These are phyloP conservation scores for Daldinia loculata DNA, from an alignment of 495 filamentous ascomycete species.

Conservation along the genomic window DNA sequence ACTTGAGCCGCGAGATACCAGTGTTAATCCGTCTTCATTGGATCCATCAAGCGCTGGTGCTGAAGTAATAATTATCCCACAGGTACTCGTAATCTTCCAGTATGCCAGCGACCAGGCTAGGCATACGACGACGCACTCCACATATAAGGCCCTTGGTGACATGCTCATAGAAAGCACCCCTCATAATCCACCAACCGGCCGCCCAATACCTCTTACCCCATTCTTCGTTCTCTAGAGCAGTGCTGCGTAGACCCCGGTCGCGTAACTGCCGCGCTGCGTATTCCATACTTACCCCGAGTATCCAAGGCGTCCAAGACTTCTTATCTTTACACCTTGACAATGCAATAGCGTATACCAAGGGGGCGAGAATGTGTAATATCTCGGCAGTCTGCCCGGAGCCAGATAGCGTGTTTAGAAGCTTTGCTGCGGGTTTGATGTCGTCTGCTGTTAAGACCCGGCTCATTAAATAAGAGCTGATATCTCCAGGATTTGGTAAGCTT, in stretches of 20 bases:
- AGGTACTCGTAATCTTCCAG: constrained; percentile 96
- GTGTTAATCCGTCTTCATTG: constrained; percentile 16
- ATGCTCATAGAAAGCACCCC: constrained; percentile 95
- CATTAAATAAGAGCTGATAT: constrained; percentile 85
- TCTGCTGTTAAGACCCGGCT: constrained; percentile 93
- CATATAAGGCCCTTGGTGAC: constrained; percentile 81
- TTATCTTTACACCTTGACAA: constrained; percentile 72
- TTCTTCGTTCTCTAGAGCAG: constrained; percentile 87
- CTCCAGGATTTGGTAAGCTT: constrained; percentile 75
- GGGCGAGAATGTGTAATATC: constrained; percentile 87
- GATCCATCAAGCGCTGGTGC: constrained; percentile 53
- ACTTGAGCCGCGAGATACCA: too few relatives aligned
- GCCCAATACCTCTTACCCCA: constrained; percentile 85
- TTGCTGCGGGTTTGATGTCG: constrained; percentile 89
- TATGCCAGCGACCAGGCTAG: constrained; percentile 81
- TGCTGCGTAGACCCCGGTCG: constrained; percentile 77
- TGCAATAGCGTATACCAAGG: constrained; percentile 86
- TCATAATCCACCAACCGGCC: constrained; percentile 93
- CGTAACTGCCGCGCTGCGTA: constrained; percentile 84
- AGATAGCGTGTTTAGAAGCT: constrained; percentile 78
- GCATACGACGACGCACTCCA: constrained; percentile 76
- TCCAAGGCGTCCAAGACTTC: constrained; percentile 86
- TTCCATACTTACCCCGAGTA: constrained; percentile 86
- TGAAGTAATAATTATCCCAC: constrained; percentile 98
- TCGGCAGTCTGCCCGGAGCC: constrained; percentile 81